Base-by-base conservation (phyloP, 306 rosid species). In the Ormosia semicastrata region DNA sequence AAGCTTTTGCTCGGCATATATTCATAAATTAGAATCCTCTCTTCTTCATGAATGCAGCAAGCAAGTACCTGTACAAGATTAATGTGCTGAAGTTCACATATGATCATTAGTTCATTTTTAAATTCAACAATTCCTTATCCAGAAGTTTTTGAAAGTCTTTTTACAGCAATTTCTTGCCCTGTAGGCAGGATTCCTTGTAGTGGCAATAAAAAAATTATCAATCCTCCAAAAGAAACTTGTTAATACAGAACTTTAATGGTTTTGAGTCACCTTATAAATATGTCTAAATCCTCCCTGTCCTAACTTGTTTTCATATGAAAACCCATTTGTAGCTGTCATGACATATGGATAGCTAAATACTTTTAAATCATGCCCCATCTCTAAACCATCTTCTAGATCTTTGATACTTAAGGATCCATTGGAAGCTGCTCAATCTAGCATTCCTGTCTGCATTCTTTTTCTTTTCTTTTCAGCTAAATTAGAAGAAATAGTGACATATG, bases 211-310 rank as follows among this genome's bases (percentile, higher is more conserved):
- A 0, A 6, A 4, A n/a, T 52, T 7, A 30, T 32, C 3, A 56
- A 12, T 3, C 1, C 0, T 4, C 37, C 3, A 5, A 1, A 14
- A 11, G 17, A 3, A 53, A 39, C 9, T 70, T 6, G 18, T 11
- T n/a, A 43, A 67, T 6, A 6, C 29, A 17, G 9, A 18, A 40
- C 1, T 3, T 39, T 6, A n/a, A 5, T 32, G 39, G 1, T 1
- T 2, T 4, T 36, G 3, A n/a, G 14, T 29, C 53, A 77, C 85
- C 81, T 83, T 76, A 74, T 60, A 87, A 52, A 78, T 82, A 4
- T 12, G 79, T 1, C 86, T 82, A 66, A 84, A 84, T 15, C 86
- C 82, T 33, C 86, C 86, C 33, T 73, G 17, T 13, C 89, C 87
- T 15, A 86, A 5, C 37, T 47, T 86, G 44, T 81, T 73, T 1